A percentile compares a stretch with the other conserved stretches of the same genome.
These are phyloP conservation scores for Pyrenula aspistea DNA, from an alignment of 495 filamentous ascomycete species.

Conservation along the genomic window DNA sequence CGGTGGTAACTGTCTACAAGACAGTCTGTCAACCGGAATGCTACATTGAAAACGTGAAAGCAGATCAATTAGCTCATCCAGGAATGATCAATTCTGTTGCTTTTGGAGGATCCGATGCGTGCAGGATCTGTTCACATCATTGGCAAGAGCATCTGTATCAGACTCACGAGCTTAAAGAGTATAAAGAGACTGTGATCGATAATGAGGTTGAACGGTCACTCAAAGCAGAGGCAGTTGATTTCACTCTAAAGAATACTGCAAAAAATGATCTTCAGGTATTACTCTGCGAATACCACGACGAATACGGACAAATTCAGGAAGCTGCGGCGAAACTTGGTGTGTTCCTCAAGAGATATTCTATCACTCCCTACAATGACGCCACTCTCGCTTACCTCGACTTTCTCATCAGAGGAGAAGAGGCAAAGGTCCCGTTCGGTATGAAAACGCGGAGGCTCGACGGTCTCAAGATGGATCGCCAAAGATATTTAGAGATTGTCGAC, in stretches of 20 bases:
- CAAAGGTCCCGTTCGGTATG: conserved; percentile 7
- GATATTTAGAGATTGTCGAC: conserved; percentile 2
- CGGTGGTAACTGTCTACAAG: background rate
- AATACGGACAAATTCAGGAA: conserved; percentile 17
- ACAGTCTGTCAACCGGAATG: conserved; percentile 9
- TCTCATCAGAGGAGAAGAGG: conserved; percentile 16
- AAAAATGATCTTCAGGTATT: conserved; percentile 8
- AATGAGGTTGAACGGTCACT: conserved; percentile 12
- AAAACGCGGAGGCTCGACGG: background rate
- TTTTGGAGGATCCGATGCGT: conserved; percentile 6
- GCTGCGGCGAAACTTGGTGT: conserved; percentile 23
- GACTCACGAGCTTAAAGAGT: conserved; percentile 13
- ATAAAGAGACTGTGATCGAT: conserved; percentile 11
- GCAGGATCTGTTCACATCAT: conserved; percentile 14
- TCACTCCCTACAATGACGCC: conserved; percentile 25
- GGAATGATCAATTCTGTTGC: conserved; percentile 9
- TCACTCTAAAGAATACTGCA: conserved; percentile 9
- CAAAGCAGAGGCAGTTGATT: conserved; percentile 9
- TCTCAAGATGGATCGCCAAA: background rate
- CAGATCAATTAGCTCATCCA: conserved; percentile 5
- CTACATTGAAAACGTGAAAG: conserved; percentile 5
- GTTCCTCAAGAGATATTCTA: conserved; percentile 23
- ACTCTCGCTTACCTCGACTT: conserved; percentile 24
- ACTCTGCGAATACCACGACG: conserved; percentile 16
- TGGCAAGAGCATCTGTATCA: conserved; percentile 25